These are phyloP conservation scores for Eruca vesicaria DNA, from an alignment of 441 rosid genomes.

Conservation along the genomic window DNA sequence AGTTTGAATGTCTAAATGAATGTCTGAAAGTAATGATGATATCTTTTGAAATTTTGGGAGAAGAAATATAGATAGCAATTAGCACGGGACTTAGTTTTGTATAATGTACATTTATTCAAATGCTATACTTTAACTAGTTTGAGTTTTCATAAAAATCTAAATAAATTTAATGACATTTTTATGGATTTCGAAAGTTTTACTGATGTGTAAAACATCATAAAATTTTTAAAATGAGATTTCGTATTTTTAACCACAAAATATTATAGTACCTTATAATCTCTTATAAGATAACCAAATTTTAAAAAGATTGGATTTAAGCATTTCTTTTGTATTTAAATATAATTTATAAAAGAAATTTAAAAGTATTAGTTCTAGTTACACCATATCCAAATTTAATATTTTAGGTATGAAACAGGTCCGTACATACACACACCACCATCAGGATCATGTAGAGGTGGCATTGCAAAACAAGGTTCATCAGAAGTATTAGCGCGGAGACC, in stretches of 20 bases:
- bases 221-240: neutral
- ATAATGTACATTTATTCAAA: neutral
- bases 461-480: neutral
- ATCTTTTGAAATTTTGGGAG: neutral
- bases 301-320: neutral
- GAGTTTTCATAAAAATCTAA: neutral
- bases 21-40: neutral
- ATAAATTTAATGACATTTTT: neutral
- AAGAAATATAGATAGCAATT: neutral
- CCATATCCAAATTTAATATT: neutral
- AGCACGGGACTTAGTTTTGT: neutral
- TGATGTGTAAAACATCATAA: neutral
- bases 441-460: conserved; percentile 6
- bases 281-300: neutral
- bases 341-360: neutral
- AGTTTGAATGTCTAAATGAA: neutral
- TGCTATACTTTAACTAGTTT: neutral
- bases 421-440: conserved; percentile 24
- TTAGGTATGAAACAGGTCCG: conserved; percentile 3
- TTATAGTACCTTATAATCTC: neutral
- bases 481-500: neutral
- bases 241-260: neutral
- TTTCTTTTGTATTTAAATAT: neutral
- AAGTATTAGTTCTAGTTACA: neutral
- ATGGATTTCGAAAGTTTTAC: neutral